Percentiles rank a stretch among this genome's conserved stretches.
Conservation (phyloP, 441 rosid species). For the Bruguiera hainesii region DNA sequence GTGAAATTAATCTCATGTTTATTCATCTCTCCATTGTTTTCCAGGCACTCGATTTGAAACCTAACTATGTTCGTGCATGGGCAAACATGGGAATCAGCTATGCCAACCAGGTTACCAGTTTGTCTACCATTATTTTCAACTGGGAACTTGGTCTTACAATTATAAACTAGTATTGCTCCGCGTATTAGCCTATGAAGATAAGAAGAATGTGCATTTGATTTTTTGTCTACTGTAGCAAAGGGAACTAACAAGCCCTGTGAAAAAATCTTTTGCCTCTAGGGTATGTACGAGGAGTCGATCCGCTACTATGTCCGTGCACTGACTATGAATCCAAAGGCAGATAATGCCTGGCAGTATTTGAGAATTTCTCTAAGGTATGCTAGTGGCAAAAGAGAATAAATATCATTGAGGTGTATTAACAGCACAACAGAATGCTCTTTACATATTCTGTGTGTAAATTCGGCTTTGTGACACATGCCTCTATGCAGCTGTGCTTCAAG, state of each 20-base stretch:
- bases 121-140: neutral
- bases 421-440: neutral
- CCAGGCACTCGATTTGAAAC: conserved; percentile 98
- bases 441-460: neutral
- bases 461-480: neutral
- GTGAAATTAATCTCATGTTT: neutral
- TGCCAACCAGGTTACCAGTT: conserved; percentile 80
- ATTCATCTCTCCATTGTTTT: conserved; percentile 15
- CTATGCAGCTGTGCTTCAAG: conserved; percentile 79
- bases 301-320: conserved; percentile 96
- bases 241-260: conserved; percentile 6
- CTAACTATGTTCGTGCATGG: conserved; percentile 99
- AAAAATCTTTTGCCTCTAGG: conserved; percentile 36
- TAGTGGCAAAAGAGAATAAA: neutral
- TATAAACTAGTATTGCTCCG: too few species aligned
- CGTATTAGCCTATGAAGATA: too few species aligned
- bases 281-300: conserved; percentile 83
- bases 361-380: conserved; percentile 82
- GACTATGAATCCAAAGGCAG: conserved; percentile 98
- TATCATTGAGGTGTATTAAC: conserved; percentile 8
- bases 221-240: neutral
- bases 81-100: conserved; percentile 99
- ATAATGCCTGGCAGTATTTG: conserved; percentile 97
- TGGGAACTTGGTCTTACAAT: neutral
- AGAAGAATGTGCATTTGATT: too few species aligned